A percentile compares a stretch with the other conserved stretches of the same genome.
phyloP scores from a whole-genome alignment of 2,329 filamentous ascomycete genomes.

The Nemania abortiva region DNA sequence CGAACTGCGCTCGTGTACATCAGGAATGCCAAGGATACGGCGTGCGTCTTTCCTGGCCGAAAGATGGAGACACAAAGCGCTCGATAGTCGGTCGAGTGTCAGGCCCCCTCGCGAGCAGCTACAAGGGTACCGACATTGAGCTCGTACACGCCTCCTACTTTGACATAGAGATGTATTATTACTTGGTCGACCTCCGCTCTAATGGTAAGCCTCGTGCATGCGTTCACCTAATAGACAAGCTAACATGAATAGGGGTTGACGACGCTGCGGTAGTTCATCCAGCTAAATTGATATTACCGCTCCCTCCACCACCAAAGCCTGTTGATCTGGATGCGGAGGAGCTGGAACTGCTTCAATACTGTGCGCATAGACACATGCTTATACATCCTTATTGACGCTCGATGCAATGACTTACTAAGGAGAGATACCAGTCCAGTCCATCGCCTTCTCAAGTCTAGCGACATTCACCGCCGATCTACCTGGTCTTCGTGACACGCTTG shows the following conservation, averaged over 20 bases:
- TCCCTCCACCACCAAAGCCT: neutral
- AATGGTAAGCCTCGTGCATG: conserved; percentile 14
- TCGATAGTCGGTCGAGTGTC: conserved; percentile 10
- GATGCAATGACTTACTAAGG: conserved; percentile 15
- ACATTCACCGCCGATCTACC: conserved; percentile 17
- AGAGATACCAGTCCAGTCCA: conserved; percentile 21
- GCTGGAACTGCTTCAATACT: conserved; percentile 31
- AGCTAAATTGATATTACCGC: conserved; percentile 26
- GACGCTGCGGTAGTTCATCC: conserved; percentile 11
- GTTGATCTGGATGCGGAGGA: conserved; percentile 30
- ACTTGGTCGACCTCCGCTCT: conserved; percentile 28
- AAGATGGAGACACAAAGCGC: conserved; percentile 33
- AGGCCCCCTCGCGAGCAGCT: neutral
- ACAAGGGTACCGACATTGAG: conserved; percentile 9
- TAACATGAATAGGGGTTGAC: conserved; percentile 20
- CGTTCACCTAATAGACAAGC: neutral
- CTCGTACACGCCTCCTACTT: conserved; percentile 36
- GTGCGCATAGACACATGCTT: conserved; percentile 18
- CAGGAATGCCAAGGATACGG: conserved; percentile 34
- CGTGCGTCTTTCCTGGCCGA: conserved; percentile 38
- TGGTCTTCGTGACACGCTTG: conserved; percentile 27
- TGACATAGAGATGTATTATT: conserved; percentile 37
- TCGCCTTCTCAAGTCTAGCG: conserved; percentile 27
- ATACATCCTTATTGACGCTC: neutral
- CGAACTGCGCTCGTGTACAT: conserved; percentile 31